phyloP scores from a whole-genome alignment of 768 basidiomycete genomes.

The Lepiota venenata region DNA sequence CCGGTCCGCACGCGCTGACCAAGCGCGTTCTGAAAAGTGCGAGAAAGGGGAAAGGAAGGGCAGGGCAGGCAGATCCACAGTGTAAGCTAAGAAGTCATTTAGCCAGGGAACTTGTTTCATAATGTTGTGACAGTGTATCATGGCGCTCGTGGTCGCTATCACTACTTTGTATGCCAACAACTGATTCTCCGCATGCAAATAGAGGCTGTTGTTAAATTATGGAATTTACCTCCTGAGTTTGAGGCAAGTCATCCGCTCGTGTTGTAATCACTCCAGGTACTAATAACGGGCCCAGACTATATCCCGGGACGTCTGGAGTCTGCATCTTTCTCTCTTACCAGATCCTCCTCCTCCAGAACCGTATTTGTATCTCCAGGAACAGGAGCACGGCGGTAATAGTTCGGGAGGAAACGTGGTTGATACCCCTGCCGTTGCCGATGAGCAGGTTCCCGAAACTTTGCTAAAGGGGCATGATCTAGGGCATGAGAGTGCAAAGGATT shows the following conservation, averaged over 20 bases:
- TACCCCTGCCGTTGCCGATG: not conserved
- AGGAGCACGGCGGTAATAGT: conserved; percentile 15
- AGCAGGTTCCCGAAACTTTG: not conserved
- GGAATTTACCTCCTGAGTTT: conserved; percentile 77
- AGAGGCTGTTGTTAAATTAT: conserved; percentile 49
- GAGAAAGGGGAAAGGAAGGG: conserved; percentile 49
- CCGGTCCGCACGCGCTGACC: conserved; percentile 57
- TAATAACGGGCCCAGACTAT: conserved; percentile 42
- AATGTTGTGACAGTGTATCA: conserved; percentile 63
- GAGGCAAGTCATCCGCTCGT: conserved; percentile 47
- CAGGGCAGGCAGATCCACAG: conserved; percentile 50
- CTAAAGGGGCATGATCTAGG: too few species aligned
- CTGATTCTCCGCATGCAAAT: conserved; percentile 78
- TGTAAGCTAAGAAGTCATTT: conserved; percentile 28
- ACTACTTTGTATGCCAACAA: conserved; percentile 85
- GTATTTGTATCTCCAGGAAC: conserved; percentile 38
- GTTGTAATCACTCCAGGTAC: not conserved
- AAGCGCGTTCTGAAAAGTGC: conserved; percentile 64
- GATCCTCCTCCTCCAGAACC: conserved; percentile 62
- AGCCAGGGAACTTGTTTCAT: not conserved
- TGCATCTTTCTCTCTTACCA: conserved; percentile 63
- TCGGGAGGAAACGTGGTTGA: not conserved
- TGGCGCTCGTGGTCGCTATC: conserved; percentile 71
- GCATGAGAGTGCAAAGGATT: conserved; percentile 1
- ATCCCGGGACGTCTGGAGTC: conserved; percentile 79